These are phyloP conservation scores for Trametopsis cervina DNA, from an alignment of 768 basidiomycete genomes.

Conservation along the genomic window DNA sequence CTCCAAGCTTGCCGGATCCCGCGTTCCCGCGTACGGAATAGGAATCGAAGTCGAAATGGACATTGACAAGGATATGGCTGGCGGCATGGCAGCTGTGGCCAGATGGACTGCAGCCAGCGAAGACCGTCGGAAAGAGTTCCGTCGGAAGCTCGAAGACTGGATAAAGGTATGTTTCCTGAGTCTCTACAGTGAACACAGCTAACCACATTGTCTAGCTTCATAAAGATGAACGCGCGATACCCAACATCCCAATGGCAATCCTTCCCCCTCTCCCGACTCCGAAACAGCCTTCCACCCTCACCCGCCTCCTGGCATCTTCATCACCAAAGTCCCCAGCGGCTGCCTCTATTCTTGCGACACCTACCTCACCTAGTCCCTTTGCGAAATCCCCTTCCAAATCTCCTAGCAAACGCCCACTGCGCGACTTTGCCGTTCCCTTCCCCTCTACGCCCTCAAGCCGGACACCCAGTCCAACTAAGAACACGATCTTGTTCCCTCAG, in stretches of 20 bases:
- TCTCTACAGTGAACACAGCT: neutral
- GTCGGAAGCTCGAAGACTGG: constrained; percentile 59
- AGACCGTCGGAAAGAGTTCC: constrained; percentile 49
- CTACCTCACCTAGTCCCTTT: constrained; percentile 24
- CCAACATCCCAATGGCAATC: constrained; percentile 57
- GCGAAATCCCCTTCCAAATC: constrained; percentile 24
- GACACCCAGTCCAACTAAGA: constrained; percentile 39
- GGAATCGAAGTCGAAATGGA: constrained; percentile 86
- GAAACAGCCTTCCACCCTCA: constrained; percentile 59
- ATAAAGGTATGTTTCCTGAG: constrained; percentile 37
- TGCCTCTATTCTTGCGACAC: constrained; percentile 24
- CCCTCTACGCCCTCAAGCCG: constrained; percentile 33
- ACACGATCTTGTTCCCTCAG: constrained; percentile 47
- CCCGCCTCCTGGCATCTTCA: constrained; percentile 62
- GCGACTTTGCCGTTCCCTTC: constrained; percentile 43
- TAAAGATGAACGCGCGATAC: constrained; percentile 33
- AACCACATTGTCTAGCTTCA: neutral
- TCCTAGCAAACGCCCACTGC: constrained; percentile 26
- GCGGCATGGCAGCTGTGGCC: constrained; percentile 86
- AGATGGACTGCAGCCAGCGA: constrained; percentile 76
- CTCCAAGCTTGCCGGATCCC: constrained; percentile 55
- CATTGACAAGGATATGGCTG: constrained; percentile 70
- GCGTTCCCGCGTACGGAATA: constrained; percentile 76
- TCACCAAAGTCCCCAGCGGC: constrained; percentile 51
- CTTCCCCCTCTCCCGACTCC: constrained; percentile 50